These are phyloP conservation scores for Toxoplasma gondii DNA, from an alignment of 169 alveolate genomes.

Conservation along the genomic window DNA sequence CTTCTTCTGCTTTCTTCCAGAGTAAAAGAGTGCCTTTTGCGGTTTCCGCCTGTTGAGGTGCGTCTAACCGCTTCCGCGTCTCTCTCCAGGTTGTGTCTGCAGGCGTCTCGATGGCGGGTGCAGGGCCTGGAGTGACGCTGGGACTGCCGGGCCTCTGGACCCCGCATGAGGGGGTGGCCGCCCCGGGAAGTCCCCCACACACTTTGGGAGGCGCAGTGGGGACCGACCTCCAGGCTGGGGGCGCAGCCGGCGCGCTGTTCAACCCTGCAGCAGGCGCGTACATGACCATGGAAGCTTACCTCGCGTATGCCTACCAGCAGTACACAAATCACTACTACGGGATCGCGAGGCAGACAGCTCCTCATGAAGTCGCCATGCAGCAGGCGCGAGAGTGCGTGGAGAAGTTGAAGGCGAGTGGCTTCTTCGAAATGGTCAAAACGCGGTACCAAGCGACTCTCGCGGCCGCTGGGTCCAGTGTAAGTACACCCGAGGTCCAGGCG, in stretches of 20 bases:
- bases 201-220: neutral
- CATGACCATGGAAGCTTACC: neutral
- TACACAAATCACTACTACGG: conserved; percentile 38
- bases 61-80: no score
- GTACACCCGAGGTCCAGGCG: neutral
- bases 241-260: neutral
- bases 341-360: neutral
- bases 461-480: neutral
- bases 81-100: neutral
- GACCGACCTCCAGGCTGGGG: neutral
- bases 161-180: neutral
- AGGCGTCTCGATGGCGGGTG: neutral
- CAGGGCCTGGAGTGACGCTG: neutral
- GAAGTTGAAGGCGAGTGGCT: conserved; percentile 33
- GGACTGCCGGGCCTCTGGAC: neutral
- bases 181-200: neutral
- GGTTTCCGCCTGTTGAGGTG: no score
- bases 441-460: conserved; percentile 2
- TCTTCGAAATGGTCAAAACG: neutral
- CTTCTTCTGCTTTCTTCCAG: no score
- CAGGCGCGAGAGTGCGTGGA: conserved; percentile 18
- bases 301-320: conserved; percentile 37
- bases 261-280: neutral
- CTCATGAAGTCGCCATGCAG: conserved; percentile 13
- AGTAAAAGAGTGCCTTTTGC: no score